Evolutionary conservation across 139 green algal genomes (phyloP).

Genomic region (Eudorina sp.): DNA sequence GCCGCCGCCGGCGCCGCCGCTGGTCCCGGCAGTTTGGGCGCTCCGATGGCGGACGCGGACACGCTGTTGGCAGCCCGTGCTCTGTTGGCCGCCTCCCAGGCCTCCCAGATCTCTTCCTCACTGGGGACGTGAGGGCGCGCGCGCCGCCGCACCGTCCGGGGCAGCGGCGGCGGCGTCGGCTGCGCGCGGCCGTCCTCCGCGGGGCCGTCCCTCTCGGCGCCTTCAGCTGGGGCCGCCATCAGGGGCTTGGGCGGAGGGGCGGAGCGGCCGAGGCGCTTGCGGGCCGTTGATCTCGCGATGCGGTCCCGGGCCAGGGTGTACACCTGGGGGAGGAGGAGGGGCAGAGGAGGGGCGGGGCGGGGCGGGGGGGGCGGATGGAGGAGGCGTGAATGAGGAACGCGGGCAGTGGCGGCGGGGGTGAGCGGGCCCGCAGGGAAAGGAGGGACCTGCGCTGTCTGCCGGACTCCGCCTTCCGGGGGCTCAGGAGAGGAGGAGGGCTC

Average conservation of each 20-base stretch:
- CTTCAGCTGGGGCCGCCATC: neutral
- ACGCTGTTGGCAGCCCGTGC: neutral
- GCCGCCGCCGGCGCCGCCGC: neutral
- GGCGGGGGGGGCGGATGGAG: neutral
- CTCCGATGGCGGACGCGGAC: neutral
- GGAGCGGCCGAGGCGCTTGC: neutral
- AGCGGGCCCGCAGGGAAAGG: too few species aligned
- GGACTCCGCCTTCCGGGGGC: too few species aligned
- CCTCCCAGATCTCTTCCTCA: slow-evolving; percentile 36
- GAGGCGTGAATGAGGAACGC: neutral
- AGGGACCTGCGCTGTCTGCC: too few species aligned
- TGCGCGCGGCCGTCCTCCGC: neutral
- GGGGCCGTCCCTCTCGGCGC: neutral
- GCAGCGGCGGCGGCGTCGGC: neutral
- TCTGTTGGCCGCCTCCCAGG: slow-evolving; percentile 29
- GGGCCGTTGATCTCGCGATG: slow-evolving; percentile 10
- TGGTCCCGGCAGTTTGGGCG: neutral
- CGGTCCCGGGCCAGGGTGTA: slow-evolving; percentile 19
- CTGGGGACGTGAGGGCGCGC: neutral
- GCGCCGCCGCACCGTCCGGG: neutral
- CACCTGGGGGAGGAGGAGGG: neutral
- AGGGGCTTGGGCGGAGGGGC: slow-evolving; percentile 23
- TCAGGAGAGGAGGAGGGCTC: too few species aligned
- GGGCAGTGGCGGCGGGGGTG: neutral
- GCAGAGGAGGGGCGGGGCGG: neutral